These are phyloP conservation scores for Xylaria sp. DNA, from an alignment of 495 filamentous ascomycete genomes.

Conservation along the genomic window DNA sequence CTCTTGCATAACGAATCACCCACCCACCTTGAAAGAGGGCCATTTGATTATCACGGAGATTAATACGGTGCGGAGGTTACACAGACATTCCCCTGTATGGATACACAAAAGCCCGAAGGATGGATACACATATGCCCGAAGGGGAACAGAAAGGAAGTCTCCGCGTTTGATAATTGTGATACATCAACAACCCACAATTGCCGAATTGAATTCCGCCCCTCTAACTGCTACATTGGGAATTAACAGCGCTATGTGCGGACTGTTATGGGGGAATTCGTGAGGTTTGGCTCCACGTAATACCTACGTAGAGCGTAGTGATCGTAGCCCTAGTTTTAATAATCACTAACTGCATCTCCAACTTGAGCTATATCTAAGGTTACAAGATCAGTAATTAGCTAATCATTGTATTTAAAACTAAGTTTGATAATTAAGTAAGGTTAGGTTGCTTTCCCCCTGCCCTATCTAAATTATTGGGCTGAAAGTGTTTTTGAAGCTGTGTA, in stretches of 20 bases:
- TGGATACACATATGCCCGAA: not conserved
- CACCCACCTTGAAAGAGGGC: not conserved
- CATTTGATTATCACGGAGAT: not conserved
- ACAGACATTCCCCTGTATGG: not conserved
- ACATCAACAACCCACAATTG: constrained; percentile 17
- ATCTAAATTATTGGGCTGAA: not conserved
- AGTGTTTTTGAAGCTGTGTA: not conserved
- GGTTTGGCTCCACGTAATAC: not conserved
- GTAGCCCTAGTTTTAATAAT: constrained; percentile 14
- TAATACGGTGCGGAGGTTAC: not conserved
- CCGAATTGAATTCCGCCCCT: not conserved
- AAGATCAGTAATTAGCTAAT: not conserved
- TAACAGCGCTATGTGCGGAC: not conserved
- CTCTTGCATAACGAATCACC: not conserved
- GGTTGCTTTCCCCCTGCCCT: not conserved
- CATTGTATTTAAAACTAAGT: not conserved
- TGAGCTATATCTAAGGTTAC: not conserved
- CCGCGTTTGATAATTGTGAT: constrained; percentile 12
- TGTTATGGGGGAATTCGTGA: not conserved
- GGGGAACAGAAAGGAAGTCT: not conserved
- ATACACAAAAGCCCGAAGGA: not conserved
- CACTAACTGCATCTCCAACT: not conserved
- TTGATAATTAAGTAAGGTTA: not conserved
- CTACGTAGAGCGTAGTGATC: not conserved
- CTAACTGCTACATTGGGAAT: constrained; percentile 15